A percentile compares a stretch with the other conserved stretches of the same genome.
These are phyloP conservation scores for Dendrobium catenatum DNA, from an alignment of 106 monocot species.

Conservation along the genomic window DNA sequence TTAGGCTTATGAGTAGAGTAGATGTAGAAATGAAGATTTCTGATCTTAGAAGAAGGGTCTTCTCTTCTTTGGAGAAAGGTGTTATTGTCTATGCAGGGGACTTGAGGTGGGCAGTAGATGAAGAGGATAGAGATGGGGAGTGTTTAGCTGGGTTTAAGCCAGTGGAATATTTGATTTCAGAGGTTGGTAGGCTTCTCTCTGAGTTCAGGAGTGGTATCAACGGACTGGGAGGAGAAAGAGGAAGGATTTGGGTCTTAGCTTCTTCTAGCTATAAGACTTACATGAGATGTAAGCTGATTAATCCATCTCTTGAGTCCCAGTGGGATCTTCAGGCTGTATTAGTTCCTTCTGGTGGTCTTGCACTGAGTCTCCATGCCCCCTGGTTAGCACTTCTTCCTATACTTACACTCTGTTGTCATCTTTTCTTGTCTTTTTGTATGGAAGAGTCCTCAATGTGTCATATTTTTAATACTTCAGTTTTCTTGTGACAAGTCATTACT, in stretches of 20 bases:
- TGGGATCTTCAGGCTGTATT: slow-evolving; percentile 81
- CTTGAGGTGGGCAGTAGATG: slow-evolving; percentile 61
- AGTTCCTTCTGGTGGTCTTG: slow-evolving; percentile 81
- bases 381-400: slow-evolving; percentile 32
- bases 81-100: slow-evolving; percentile 61
- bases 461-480: too few species aligned
- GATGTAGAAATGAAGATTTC: slow-evolving; percentile 58
- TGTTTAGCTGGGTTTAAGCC: slow-evolving; percentile 18
- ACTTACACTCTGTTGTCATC: neutral
- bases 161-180: slow-evolving; percentile 47
- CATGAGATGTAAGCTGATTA: slow-evolving; percentile 69
- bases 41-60: slow-evolving; percentile 52
- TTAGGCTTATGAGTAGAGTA: slow-evolving; percentile 49
- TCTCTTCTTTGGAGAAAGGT: slow-evolving; percentile 17
- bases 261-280: slow-evolving; percentile 75
- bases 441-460: neutral
- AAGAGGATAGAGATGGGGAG: slow-evolving; percentile 15
- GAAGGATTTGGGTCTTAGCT: slow-evolving; percentile 70
- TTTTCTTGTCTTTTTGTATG: neutral
- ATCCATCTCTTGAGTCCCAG: slow-evolving; percentile 55
- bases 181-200: slow-evolving; percentile 48
- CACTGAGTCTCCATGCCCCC: slow-evolving; percentile 63
- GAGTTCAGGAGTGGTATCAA: slow-evolving; percentile 29
- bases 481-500: too few species aligned
- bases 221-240: slow-evolving; percentile 4